Conservation (phyloP, 1,139 yeast species). For the Hansenula anomala region DNA sequence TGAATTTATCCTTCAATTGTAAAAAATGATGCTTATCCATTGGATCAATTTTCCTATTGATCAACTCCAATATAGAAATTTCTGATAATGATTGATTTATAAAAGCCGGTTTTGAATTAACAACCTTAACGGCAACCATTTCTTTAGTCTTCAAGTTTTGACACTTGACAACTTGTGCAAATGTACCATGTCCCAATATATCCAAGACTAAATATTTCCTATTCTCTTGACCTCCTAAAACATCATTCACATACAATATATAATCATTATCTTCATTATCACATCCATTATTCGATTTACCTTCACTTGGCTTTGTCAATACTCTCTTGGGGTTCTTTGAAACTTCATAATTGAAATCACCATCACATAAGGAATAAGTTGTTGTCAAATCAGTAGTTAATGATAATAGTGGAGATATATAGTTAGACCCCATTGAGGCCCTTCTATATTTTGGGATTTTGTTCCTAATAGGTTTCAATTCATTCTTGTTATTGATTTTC, state of each 20-base stretch:
- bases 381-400: constrained; percentile 73
- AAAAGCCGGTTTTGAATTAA: constrained; percentile 88
- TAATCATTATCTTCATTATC: constrained; percentile 92
- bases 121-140: constrained; percentile 90
- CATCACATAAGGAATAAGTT: constrained; percentile 82
- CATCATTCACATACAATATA: constrained; percentile 89
- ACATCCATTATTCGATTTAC: constrained; percentile 71
- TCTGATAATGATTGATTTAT: constrained; percentile 90
- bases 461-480: constrained; percentile 60
- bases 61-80: constrained; percentile 76
- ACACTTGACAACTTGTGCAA: constrained; percentile 98
- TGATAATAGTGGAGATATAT: constrained; percentile 83
- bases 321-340: constrained; percentile 89
- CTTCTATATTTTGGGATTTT: constrained; percentile 73
- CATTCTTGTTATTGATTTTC: constrained; percentile 40
- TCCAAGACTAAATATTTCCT: constrained; percentile 85
- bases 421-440: constrained; percentile 72
- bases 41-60: constrained; percentile 70
- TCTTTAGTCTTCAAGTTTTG: constrained; percentile 87
- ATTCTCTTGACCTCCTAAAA: constrained; percentile 84
- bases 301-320: constrained; percentile 88
- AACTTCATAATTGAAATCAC: constrained; percentile 78
- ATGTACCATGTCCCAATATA: constrained; percentile 92
- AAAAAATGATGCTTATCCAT: constrained; percentile 70
- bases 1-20: constrained; percentile 78